Evolutionary conservation across 2,329 filamentous ascomycete genomes (phyloP).

Genomic region (Aureobasidium sp.): DNA sequence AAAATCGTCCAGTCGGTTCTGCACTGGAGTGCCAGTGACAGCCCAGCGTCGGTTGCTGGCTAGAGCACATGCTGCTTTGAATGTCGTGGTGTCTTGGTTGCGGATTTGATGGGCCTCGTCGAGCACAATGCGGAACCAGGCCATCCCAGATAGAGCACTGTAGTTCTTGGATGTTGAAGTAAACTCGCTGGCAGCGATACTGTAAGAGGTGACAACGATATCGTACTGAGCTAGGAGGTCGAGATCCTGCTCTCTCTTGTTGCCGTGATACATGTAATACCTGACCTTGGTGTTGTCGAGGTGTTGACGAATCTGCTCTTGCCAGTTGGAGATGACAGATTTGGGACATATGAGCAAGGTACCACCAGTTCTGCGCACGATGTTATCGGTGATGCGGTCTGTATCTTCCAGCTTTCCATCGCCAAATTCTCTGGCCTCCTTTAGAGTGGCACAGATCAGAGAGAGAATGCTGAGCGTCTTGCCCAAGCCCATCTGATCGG

Average conservation of each 20-base stretch:
- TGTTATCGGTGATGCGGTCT: conserved; percentile 28
- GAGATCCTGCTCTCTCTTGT: conserved; percentile 63
- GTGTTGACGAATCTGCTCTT: conserved; percentile 82
- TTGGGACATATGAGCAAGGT: conserved; percentile 85
- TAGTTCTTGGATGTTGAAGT: conserved; percentile 34
- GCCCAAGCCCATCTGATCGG: conserved; percentile 47
- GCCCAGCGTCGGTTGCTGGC: conserved; percentile 83
- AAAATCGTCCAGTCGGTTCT: conserved; percentile 87
- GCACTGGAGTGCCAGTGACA: conserved; percentile 92
- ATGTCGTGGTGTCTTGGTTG: conserved; percentile 72
- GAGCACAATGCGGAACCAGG: conserved; percentile 89
- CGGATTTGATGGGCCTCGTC: conserved; percentile 95
- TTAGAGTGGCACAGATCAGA: conserved; percentile 60
- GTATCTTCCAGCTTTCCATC: conserved; percentile 35
- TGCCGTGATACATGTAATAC: conserved; percentile 82
- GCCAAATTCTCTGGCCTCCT: conserved; percentile 58
- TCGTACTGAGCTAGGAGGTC: conserved; percentile 66
- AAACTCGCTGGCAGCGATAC: conserved; percentile 70
- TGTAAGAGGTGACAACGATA: conserved; percentile 87
- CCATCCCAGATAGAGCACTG: conserved; percentile 65
- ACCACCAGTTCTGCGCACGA: conserved; percentile 64
- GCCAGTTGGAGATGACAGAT: conserved; percentile 91
- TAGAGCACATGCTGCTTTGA: conserved; percentile 74
- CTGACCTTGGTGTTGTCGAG: conserved; percentile 57
- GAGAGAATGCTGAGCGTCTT: conserved; percentile 71